Percentiles rank a stretch among this genome's conserved stretches.
These are phyloP conservation scores for Entomortierella lignicola DNA, from an alignment of 192 early-diverging fungal species.

Conservation along the genomic window DNA sequence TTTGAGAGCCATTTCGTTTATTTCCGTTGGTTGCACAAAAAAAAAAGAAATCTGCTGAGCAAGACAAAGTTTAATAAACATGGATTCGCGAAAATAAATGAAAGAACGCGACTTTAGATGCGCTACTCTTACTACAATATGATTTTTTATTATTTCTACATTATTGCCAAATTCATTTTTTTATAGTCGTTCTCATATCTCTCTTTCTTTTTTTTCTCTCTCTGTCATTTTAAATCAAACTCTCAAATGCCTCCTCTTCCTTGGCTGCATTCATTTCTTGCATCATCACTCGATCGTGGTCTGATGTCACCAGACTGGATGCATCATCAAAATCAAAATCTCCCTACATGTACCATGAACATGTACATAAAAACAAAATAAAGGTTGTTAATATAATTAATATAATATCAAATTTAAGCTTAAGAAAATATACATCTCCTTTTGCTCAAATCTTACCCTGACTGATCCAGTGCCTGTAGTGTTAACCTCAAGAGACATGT, in stretches of 20 bases:
- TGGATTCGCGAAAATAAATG: neutral
- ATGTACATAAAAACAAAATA: neutral
- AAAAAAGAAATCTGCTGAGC: neutral
- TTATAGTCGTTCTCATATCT: too few relatives aligned
- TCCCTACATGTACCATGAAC: too few relatives aligned
- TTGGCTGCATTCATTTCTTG: conserved; percentile 47
- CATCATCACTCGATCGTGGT: conserved; percentile 48
- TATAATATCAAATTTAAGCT: neutral
- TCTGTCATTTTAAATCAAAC: conserved; percentile 14
- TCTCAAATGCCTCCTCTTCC: conserved; percentile 47
- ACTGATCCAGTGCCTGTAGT: conserved; percentile 82
- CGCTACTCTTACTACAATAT: too few relatives aligned
- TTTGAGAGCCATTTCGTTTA: neutral
- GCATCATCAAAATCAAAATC: conserved; percentile 70
- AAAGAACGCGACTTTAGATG: neutral
- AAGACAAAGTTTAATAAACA: too few relatives aligned
- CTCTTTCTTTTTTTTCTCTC: neutral
- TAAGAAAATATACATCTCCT: too few relatives aligned
- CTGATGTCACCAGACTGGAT: conserved; percentile 53
- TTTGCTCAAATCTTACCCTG: conserved; percentile 52
- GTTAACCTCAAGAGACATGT: conserved; percentile 82
- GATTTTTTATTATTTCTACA: too few relatives aligned
- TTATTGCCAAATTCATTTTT: too few relatives aligned
- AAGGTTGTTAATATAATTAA: neutral
- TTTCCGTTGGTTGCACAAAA: conserved; percentile 1